Base-by-base conservation (phyloP, 805 yeast species). In the Myxozyma neglecta region DNA sequence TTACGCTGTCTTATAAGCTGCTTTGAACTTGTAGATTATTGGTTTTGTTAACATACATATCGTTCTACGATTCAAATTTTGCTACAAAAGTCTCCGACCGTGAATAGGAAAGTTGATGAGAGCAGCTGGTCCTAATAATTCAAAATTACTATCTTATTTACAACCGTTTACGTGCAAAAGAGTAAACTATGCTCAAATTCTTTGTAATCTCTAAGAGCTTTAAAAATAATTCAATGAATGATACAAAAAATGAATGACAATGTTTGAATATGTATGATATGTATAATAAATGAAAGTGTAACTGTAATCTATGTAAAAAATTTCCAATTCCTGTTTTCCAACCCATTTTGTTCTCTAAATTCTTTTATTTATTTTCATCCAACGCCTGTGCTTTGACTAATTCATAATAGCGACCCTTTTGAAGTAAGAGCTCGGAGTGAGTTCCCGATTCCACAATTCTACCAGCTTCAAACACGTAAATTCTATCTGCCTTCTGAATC, bases 401-500 rank as follows among this genome's bases (percentile, higher is more conserved):
- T 66, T 77, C 79, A 46, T 68, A 74, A 64, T 78, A 77, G 34
- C 73, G 72, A 50, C 77, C 75, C 56, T 70, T 64, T 44, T 68
- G 63, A 18, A 65, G 71, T 65, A 77, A 70, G 6, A 81, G 77
- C 29, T 78, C 78, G 0, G 72, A 69, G 67, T 77, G 83, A 3
- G 76, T 73, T 6, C 86, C 84, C 6, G 74, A 69, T 68, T 87
- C 90, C 2, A 75, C 72, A 37, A 87, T 81, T 44, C 74, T 73
- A n/a, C 92, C 91, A 47, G 77, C 73, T 49, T 79, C 77, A 59
- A 87, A 71, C 58, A 84, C 79, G 51, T 80, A 79, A 18, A 87
- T 83, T 53, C 75, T 75, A 53, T 80, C 77, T 0, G 90, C 81
- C 59, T 79, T 77, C 50, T 76, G 72, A 63, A 85, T 85, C 0